Conservation (phyloP, 176 grass and related monocot species). For the Musa beccarii region DNA sequence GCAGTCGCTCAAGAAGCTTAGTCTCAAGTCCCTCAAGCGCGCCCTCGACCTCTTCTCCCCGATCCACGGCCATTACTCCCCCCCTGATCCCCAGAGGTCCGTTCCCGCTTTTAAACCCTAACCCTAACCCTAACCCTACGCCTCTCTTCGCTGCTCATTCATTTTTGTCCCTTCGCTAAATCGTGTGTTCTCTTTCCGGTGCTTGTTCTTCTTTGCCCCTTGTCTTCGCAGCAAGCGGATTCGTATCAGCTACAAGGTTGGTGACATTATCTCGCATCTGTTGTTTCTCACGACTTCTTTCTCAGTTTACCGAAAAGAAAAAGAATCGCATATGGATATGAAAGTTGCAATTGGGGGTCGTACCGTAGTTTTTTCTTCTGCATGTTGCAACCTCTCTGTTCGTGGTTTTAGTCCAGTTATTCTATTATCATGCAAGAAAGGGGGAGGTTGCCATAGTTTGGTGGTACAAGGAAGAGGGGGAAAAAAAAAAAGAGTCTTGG, state of each 20-base stretch:
- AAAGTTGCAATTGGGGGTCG: too few species aligned
- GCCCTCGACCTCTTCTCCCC: slow-evolving; percentile 74
- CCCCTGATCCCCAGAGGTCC: slow-evolving; percentile 51
- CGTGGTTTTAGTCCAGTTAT: too few species aligned
- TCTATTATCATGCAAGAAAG: too few species aligned
- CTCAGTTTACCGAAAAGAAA: neutral
- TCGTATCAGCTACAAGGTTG: slow-evolving; percentile 69
- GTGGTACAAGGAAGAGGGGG: too few species aligned
- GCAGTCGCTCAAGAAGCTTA: slow-evolving; percentile 88
- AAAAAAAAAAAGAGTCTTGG: too few species aligned
- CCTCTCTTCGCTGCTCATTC: neutral
- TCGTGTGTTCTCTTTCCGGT: neutral
- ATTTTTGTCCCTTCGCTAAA: too few species aligned
- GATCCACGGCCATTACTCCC: slow-evolving; percentile 33
- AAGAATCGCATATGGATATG: neutral
- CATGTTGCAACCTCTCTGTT: too few species aligned
- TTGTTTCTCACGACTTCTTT: neutral
- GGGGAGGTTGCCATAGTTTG: too few species aligned
- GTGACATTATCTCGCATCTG: neutral
- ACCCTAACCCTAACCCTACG: neutral
- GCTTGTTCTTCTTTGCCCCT: neutral
- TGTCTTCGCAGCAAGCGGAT: slow-evolving; percentile 53
- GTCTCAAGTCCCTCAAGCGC: slow-evolving; percentile 66
- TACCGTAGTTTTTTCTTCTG: too few species aligned
- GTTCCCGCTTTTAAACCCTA: slow-evolving; percentile 24